A percentile compares a stretch with the other conserved stretches of the same genome.
Evolutionary conservation across 164 flowering plant genomes (phyloP).

Genomic region (grape (Vitis vinifera)): DNA sequence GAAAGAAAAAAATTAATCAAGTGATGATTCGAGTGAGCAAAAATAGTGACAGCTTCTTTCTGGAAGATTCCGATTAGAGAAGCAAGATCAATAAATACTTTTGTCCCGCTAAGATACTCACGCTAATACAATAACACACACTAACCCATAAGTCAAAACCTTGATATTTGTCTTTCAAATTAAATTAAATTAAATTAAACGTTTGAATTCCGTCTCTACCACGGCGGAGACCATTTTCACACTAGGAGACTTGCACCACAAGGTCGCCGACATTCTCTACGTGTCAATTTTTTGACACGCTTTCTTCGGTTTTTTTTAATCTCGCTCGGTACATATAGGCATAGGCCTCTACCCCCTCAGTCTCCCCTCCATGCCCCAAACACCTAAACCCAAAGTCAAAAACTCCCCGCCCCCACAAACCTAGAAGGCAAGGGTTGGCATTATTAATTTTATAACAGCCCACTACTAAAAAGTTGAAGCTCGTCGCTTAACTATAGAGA

Average conservation of each 20-base stretch:
- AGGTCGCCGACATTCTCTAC: constrained; percentile 24
- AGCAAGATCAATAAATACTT: no score
- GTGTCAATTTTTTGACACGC: neutral
- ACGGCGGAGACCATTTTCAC: constrained; percentile 34
- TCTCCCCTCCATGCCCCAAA: neutral
- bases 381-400: constrained; percentile 10
- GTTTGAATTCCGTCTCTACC: constrained; percentile 28
- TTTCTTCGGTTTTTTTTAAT: neutral
- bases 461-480: neutral
- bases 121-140: constrained; percentile 8
- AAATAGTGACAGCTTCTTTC: neutral
- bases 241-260: neutral
- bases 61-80: no score
- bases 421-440: no score
- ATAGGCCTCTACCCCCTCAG: neutral
- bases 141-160: constrained; percentile 33
- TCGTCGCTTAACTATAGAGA: constrained; percentile 1
- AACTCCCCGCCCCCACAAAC: neutral
- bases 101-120: neutral
- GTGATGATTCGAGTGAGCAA: neutral
- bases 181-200: no score
- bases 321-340: no score
- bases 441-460: no score
- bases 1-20: no score
- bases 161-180: constrained; percentile 22